Evolutionary conservation across 2,329 filamentous ascomycete genomes (phyloP), one percentile per base, ranked within the genome.

Genomic region (Stemphylium vesicarium): DNA sequence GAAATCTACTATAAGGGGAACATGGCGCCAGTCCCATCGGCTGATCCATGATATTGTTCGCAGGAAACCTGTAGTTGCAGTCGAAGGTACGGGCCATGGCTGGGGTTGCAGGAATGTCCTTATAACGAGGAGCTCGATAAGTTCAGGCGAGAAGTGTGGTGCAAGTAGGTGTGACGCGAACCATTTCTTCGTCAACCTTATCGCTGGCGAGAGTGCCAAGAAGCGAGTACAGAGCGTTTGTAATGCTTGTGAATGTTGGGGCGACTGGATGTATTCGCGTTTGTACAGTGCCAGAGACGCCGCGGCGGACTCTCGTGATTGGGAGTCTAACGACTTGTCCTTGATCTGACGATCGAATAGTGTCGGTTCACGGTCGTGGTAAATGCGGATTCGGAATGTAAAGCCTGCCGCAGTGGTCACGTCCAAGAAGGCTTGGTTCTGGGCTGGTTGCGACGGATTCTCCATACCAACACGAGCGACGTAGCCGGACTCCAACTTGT

Each of bases 131-230:
- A 99, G 84, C 77, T 99, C 95, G 56, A 97, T 84, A 40, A 96
- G 80, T 72, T 96, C 92, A 31, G 91, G 87, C 26, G 84, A 82
- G 63, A 98, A 82, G 73, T 97, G 90, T 12, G 82, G 83, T 4
- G 85, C 80, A 8, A 99, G 85, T 63, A 96, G 88, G 73, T 99
- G 95, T 2, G 84, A 83, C 60, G 86, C 84, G 75, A 96, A 95
- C 95, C 95, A 99, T 69, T 87, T 85, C 79, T 98, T 98, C 39
- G 90, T 82, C 2, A 98, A 81, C 15, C 94, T 87, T 58, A 97
- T 91, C 0, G 92, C 89, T 2, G 88, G 85, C 0, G 92, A 96
- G 6, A 99, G 80, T 1, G 91, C 83, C 1, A 89, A 88, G 63
- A 92, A 88, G 3, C 92, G 86, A 1, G 91, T 96, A 75, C 88